Base-by-base conservation (phyloP, 139 green algal genomes). In the Chlorella sp. region DNA sequence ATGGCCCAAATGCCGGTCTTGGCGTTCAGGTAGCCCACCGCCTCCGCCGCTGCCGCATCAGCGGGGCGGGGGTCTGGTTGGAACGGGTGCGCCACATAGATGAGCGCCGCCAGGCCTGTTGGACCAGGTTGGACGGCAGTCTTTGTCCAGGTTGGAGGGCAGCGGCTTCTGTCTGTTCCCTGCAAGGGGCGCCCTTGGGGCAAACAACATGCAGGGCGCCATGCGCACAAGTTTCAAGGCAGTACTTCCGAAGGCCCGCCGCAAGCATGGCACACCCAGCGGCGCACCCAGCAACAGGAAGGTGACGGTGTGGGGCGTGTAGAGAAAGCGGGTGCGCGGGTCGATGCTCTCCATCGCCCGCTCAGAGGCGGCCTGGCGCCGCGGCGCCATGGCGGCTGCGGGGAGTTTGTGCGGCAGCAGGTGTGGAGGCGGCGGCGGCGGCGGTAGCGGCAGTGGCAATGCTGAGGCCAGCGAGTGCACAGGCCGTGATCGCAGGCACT, bases 271-370 rank as follows among this genome's bases (percentile, higher is more conserved):
- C 34, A 60, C 51, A 60, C 13, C 13, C 17, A 20, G 36, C 67
- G 65, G 13, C 86, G 54, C 76, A 94, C 92, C 92, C 40, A 89
- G 43, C 3, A 92, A 34, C n/a, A 95, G 83, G 28, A 87, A 85
- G 5, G 89, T 91, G 22, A 96, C 70, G 34, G 93, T 95, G 41
- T 91, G 87, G 3, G 93, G 93, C 0, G 82, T 89, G 79, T 93
- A 96, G 22, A 96, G 72, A 40, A 93, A 94, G 6, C 76, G 68
- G 16, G 93, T 96, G 6, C 70, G 38, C 16, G 92, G 92, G 73
- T 96, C 93, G 32, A 93, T 64, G 0, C 92, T 68, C 19, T 73
- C 58, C 38, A 74, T 28, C 38, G 69, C 81, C 60, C 74, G 36
- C 8, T n/a, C 78, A 6, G 64, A 34, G 30, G 30, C 64, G 11